These are phyloP conservation scores for Pythium brachiatum DNA, from an alignment of 352 stramenopile genomes.

Conservation along the genomic window DNA sequence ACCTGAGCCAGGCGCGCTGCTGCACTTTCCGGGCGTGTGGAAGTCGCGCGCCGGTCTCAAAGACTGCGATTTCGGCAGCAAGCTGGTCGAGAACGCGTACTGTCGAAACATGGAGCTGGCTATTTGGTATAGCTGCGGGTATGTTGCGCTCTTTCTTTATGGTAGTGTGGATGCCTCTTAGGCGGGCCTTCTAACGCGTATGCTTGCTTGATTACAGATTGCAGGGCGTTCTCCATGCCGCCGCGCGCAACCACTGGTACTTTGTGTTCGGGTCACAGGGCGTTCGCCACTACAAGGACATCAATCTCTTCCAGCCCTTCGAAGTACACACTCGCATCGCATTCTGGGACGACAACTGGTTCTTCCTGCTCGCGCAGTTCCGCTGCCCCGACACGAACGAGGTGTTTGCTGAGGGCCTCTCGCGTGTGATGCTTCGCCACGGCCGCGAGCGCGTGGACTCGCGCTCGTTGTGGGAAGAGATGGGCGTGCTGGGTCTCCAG, in stretches of 20 bases:
- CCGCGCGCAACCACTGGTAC: slow-evolving; percentile 54
- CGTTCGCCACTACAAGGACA: slow-evolving; percentile 59
- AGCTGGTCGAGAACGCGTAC: slow-evolving; percentile 62
- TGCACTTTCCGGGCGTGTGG: slow-evolving; percentile 59
- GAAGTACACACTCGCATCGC: slow-evolving; percentile 69
- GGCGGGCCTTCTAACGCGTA: background rate
- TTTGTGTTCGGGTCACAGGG: slow-evolving; percentile 72
- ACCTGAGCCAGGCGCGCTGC: slow-evolving; percentile 40
- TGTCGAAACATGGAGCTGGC: slow-evolving; percentile 72
- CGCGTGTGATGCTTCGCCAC: slow-evolving; percentile 57
- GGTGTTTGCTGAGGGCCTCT: slow-evolving; percentile 61
- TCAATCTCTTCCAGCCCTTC: slow-evolving; percentile 48
- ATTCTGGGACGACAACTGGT: slow-evolving; percentile 72
- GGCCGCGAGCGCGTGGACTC: slow-evolving; percentile 50
- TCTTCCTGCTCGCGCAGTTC: slow-evolving; percentile 66
- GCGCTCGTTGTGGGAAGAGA: slow-evolving; percentile 47
- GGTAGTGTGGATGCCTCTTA: no score
- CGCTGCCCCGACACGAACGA: slow-evolving; percentile 60
- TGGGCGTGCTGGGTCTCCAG: slow-evolving; percentile 45
- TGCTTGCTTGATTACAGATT: slow-evolving; percentile 13
- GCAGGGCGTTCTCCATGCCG: slow-evolving; percentile 56
- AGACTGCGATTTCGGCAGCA: slow-evolving; percentile 53
- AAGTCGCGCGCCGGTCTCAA: slow-evolving; percentile 51
- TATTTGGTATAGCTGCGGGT: slow-evolving; percentile 69
- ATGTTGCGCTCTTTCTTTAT: slow-evolving; percentile 10